Evolutionary conservation across 2,329 filamentous ascomycete species (phyloP), one percentile per base, ranked within the genome.

Genomic region (Pseudocercospora vitis): DNA sequence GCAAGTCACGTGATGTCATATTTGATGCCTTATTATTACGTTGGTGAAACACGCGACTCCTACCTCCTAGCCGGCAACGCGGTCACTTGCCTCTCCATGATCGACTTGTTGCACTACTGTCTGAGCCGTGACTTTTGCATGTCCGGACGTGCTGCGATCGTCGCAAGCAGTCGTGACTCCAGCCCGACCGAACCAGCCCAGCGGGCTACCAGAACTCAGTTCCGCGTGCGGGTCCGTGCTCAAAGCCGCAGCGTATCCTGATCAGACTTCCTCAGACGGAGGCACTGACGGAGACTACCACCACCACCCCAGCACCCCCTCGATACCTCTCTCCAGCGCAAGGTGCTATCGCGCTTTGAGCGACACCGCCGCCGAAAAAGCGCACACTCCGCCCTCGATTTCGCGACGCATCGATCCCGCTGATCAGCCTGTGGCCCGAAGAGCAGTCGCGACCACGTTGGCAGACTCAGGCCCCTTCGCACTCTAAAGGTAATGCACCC

Each of bases 381-480:
- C 57, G 53, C 47, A 45, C 33, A 18, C 28, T 33, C n/a, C 55
- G 31, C 44, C 11, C 12, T 29, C 51, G 51, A 57, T 14, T 9
- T 37, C 29, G 45, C 51, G 42, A 46, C 44, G 11, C 37, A 48
- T 19, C 50, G 46, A 32, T 31, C 49, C 33, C 33, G 40, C 32
- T 40, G 8, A 39, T 37, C 48, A 57, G 51, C 48, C 50, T 50
- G 54, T 39, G 44, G 32, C 39, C 42, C 39, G 33, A 40, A 45
- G n/a, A 51, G 45, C 51, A 50, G 28, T 24, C 37, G 44, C 35
- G 42, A 29, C n/a, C 57, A 52, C 53, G 45, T 49, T 57, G 59
- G 59, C 59, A 53, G 49, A 49, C 39, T 50, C 56, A 55, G 56
- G 39, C 44, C 47, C 24, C 37, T 48, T 51, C 52, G 53, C 35